A percentile compares a stretch with the other conserved stretches of the same genome.
Evolutionary conservation across 1,139 yeast genomes (phyloP).

Genomic region (Sugiyamaella pinicola): DNA sequence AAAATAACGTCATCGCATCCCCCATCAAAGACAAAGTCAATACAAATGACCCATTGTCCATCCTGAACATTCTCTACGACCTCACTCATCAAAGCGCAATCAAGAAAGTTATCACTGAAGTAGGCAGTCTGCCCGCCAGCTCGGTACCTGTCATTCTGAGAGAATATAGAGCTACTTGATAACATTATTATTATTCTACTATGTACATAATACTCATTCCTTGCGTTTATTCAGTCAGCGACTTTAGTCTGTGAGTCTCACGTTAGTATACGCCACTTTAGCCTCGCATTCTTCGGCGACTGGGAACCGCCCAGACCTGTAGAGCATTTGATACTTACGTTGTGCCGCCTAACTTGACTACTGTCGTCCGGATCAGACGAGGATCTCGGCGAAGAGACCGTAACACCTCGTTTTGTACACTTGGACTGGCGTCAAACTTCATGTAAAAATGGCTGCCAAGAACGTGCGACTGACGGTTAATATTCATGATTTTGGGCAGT

Average conservation of each 20-base stretch:
- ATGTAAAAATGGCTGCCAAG: slow-evolving; percentile 87
- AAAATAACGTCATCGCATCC: slow-evolving; percentile 26
- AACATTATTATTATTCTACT: slow-evolving; percentile 9
- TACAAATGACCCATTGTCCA: slow-evolving; percentile 61
- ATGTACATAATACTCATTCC: slow-evolving; percentile 7
- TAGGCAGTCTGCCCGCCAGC: slow-evolving; percentile 95
- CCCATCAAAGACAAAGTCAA: slow-evolving; percentile 65
- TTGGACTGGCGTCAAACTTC: slow-evolving; percentile 82
- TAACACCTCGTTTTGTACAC: slow-evolving; percentile 81
- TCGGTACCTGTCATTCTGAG: slow-evolving; percentile 95
- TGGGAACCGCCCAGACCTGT: slow-evolving; percentile 10
- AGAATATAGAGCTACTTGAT: slow-evolving; percentile 62
- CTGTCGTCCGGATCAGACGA: slow-evolving; percentile 77
- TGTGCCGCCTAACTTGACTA: slow-evolving; percentile 67
- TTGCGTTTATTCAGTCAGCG: slow-evolving; percentile 9
- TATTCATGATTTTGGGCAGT: slow-evolving; percentile 78
- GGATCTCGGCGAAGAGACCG: slow-evolving; percentile 86
- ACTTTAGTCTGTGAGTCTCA: slow-evolving; percentile 12
- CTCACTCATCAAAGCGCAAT: slow-evolving; percentile 92
- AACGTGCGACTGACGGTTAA: slow-evolving; percentile 86
- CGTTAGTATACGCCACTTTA: slow-evolving; percentile 3
- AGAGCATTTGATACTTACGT: slow-evolving; percentile 32
- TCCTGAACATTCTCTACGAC: slow-evolving; percentile 87
- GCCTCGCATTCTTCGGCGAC: slow-evolving; percentile 13
- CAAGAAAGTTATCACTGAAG: slow-evolving; percentile 92